These are phyloP conservation scores for Trifolium dubium DNA, from an alignment of 306 rosid genomes.

Conservation along the genomic window DNA sequence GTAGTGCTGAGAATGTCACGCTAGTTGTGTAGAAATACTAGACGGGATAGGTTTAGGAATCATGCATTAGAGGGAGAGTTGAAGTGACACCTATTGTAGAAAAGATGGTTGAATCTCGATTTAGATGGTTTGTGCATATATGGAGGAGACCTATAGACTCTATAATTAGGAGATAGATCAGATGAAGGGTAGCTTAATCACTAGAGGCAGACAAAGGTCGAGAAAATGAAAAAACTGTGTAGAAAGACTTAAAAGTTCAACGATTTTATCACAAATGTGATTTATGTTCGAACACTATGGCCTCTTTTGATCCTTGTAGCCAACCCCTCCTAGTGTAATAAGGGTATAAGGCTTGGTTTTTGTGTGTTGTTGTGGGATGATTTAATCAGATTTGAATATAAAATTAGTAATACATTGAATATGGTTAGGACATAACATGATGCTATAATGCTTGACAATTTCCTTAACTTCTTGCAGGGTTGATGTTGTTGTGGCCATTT, in stretches of 20 bases:
- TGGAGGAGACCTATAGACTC: neutral
- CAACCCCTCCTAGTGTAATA: neutral
- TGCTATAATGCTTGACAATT: constrained; percentile 36
- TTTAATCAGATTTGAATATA: neutral
- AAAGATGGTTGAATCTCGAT: neutral
- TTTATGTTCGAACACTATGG: neutral
- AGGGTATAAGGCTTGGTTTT: neutral
- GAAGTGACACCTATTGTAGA: neutral
- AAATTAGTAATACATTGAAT: neutral
- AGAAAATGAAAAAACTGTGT: neutral
- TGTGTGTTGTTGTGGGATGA: neutral
- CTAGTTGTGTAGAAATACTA: neutral
- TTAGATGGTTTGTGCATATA: neutral
- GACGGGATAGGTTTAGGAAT: neutral
- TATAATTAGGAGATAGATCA: neutral
- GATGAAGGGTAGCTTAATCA: neutral
- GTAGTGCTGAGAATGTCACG: neutral
- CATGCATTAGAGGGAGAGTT: neutral
- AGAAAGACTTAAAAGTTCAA: neutral
- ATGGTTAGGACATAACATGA: neutral
- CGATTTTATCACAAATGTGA: neutral
- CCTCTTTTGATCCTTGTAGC: neutral
- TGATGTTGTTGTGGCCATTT: constrained; percentile 55
- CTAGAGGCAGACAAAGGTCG: neutral
- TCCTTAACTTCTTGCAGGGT: constrained; percentile 46